A percentile compares a stretch with the other conserved stretches of the same genome.
These are phyloP conservation scores for Exophiala bonariae DNA, from an alignment of 2,329 filamentous ascomycete genomes.

Conservation along the genomic window DNA sequence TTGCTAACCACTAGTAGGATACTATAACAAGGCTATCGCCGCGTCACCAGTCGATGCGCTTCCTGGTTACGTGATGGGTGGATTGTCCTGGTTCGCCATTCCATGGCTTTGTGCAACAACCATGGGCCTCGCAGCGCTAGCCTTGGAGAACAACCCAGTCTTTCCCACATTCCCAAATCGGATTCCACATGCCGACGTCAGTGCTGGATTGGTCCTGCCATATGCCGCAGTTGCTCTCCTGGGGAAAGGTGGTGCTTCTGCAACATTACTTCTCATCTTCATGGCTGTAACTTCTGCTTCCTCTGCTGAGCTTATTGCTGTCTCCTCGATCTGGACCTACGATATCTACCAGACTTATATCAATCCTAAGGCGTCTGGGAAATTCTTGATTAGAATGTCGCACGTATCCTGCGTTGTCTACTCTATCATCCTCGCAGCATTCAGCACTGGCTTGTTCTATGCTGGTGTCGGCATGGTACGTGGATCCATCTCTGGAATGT, in stretches of 20 bases:
- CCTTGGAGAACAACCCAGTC: conserved; percentile 68
- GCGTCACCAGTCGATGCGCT: conserved; percentile 82
- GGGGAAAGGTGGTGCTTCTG: conserved; percentile 76
- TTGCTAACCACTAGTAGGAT: too few species aligned
- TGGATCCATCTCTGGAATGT: neutral
- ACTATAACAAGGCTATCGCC: conserved; percentile 93
- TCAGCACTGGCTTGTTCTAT: conserved; percentile 73
- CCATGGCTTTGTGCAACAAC: conserved; percentile 88
- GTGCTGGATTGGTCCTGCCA: conserved; percentile 79
- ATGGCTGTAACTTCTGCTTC: conserved; percentile 87
- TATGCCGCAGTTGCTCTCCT: conserved; percentile 82
- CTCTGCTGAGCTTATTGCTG: conserved; percentile 80
- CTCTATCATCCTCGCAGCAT: conserved; percentile 72
- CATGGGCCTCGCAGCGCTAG: conserved; percentile 79
- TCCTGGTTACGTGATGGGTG: conserved; percentile 84
- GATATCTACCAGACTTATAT: conserved; percentile 87
- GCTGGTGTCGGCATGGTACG: conserved; percentile 76
- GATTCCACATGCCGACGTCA: conserved; percentile 72
- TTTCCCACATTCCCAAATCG: conserved; percentile 63
- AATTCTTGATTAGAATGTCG: conserved; percentile 75
- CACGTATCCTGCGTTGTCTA: conserved; percentile 74
- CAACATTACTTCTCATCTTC: conserved; percentile 78
- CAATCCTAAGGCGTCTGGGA: conserved; percentile 73
- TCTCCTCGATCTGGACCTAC: conserved; percentile 85
- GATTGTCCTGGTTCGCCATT: conserved; percentile 88